Evolutionary conservation across 441 rosid species (phyloP).

Genomic region (Viola pubescens): DNA sequence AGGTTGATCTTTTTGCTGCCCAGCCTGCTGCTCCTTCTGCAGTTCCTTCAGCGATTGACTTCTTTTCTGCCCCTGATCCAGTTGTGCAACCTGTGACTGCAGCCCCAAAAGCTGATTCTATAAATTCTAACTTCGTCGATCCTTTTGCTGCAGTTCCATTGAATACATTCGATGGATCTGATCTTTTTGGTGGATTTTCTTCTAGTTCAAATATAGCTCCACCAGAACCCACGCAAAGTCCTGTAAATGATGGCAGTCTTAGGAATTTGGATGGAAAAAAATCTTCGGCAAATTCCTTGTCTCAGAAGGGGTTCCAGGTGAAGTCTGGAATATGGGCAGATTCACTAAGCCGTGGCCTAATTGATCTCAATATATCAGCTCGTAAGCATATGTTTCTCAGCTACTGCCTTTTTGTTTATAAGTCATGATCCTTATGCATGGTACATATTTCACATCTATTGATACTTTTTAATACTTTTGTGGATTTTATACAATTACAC

Average conservation of each 20-base stretch:
- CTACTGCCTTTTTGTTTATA: conserved; percentile 6
- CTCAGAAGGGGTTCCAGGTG: conserved; percentile 56
- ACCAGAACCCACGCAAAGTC: conserved; percentile 35
- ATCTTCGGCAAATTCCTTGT: conserved; percentile 31
- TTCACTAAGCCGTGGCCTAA: conserved; percentile 89
- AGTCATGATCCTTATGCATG: background rate
- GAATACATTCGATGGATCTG: conserved; percentile 73
- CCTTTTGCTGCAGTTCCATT: conserved; percentile 89
- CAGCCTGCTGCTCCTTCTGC: conserved; percentile 33
- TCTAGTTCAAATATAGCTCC: conserved; percentile 43
- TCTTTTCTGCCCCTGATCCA: conserved; percentile 45
- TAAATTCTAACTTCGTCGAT: conserved; percentile 38
- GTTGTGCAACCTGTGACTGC: conserved; percentile 43
- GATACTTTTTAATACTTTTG: too few relatives aligned
- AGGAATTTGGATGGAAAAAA: conserved; percentile 29
- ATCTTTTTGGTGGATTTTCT: conserved; percentile 72
- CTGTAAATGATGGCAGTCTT: conserved; percentile 26
- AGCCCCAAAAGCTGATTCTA: conserved; percentile 29
- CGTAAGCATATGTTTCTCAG: conserved; percentile 45
- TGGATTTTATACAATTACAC: background rate
- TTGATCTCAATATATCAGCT: conserved; percentile 95
- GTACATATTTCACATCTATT: too few relatives aligned
- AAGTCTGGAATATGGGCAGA: conserved; percentile 97
- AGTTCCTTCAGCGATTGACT: conserved; percentile 49
- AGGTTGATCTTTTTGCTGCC: conserved; percentile 75